Conservation (phyloP, 139 green algal species). For the Closterium sp. region DNA sequence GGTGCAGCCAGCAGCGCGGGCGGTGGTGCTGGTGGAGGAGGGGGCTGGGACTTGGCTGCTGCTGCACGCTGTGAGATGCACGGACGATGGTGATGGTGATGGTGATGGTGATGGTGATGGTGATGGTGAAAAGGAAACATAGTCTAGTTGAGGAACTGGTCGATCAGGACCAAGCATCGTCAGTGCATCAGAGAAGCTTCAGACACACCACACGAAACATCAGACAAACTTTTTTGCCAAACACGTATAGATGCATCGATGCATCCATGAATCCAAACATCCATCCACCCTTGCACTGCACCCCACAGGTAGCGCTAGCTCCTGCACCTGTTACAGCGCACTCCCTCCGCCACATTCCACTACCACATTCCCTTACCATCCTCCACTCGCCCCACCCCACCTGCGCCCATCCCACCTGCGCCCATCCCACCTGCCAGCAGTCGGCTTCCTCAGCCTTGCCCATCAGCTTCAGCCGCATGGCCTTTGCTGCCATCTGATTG, state of each 20-base stretch:
- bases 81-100: too few relatives aligned
- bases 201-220: background rate
- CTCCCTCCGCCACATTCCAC: background rate
- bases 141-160: background rate
- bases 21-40: background rate
- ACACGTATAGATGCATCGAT: background rate
- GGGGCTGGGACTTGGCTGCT: background rate
- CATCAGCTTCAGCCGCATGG: conserved; percentile 60
- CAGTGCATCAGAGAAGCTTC: background rate
- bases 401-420: too few relatives aligned
- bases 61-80: too few relatives aligned
- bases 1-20: background rate
- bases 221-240: background rate
- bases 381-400: too few relatives aligned
- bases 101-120: too few relatives aligned
- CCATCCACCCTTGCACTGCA: background rate
- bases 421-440: background rate
- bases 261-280: background rate
- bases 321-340: background rate
- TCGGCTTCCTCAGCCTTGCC: conserved; percentile 53
- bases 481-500: conserved; percentile 66
- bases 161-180: background rate
- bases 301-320: too few relatives aligned
- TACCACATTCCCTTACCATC: background rate
- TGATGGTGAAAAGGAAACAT: too few relatives aligned